Evolutionary conservation across 495 filamentous ascomycete genomes (phyloP), one percentile per base, ranked within the genome.

Genomic region (Aspergillus avenaceus): DNA sequence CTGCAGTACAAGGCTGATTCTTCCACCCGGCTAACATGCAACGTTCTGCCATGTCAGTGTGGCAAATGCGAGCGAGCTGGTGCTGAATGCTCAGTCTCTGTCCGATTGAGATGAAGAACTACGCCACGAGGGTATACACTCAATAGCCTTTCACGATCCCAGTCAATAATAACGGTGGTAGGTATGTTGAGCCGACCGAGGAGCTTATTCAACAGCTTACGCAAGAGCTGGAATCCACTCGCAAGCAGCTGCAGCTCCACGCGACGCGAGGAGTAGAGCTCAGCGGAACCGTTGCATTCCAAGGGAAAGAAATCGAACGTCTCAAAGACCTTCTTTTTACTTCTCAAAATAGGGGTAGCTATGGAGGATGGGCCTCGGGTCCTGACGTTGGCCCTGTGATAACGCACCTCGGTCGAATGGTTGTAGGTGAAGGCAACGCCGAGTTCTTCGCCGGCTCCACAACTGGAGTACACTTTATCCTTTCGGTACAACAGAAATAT

Each of bases 371-470:
- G 16, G 11, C 1, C 43, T 19, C 41, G 28, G 4, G 14, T 51
- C 7, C 50, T 47, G 36, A 41, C 22, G 32, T 40, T 12, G 4
- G 42, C 24, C 31, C 23, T 19, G 28, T 51, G 21, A 51, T 55
- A 23, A 51, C 46, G 32, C 53, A 55, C 38, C 49, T 55, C 32
- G 53, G 53, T 8, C 48, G 53, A 5, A 16, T 55, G 27, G 53
- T 55, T 42, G 42, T 14, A 31, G 41, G 16, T n/a, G 21, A 41
- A 3, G 16, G 23, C 14, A 41, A 41, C 7, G 14, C 46, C 11
- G 41, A 49, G 6, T 27, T 41, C 14, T 55, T 55, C 37, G 53
- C 48, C 16, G 53, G 53, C 16, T 55, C 53, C 29, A 55, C 53
- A 3, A 55, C 53, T 16, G 53, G 53, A 2, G 29, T 55, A 13